These are phyloP conservation scores for Candida adriatica DNA, from an alignment of 805 yeast species.

Conservation along the genomic window DNA sequence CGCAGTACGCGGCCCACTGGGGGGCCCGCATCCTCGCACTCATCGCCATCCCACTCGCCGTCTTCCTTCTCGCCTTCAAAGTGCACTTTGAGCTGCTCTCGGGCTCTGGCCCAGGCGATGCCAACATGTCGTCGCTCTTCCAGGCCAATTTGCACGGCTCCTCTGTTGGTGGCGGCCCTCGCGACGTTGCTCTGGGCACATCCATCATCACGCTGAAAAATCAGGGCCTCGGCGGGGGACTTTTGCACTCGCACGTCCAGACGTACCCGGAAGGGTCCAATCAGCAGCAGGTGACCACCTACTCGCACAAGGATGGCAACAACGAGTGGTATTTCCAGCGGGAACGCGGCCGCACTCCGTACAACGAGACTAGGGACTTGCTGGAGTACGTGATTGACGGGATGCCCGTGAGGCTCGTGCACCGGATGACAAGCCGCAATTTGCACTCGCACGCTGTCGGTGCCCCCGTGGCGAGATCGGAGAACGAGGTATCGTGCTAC, in stretches of 20 bases:
- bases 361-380: constrained; percentile 21
- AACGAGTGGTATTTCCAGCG: constrained; percentile 64
- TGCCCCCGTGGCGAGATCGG: constrained; percentile 56
- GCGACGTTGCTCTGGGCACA: constrained; percentile 57
- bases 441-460: constrained; percentile 64
- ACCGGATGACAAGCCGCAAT: constrained; percentile 55
- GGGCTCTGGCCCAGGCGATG: constrained; percentile 77
- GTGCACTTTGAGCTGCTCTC: constrained; percentile 68
- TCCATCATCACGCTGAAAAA: constrained; percentile 40
- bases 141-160: constrained; percentile 72
- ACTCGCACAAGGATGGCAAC: constrained; percentile 67
- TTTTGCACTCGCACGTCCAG: constrained; percentile 71
- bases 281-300: constrained; percentile 77
- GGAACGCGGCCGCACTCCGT: constrained; percentile 39
- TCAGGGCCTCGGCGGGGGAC: constrained; percentile 69
- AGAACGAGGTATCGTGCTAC: constrained; percentile 79
- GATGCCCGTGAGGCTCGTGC: constrained; percentile 53
- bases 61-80: constrained; percentile 63
- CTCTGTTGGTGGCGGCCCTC: constrained; percentile 55
- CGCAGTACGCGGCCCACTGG: constrained; percentile 56
- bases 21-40: constrained; percentile 55
- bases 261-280: constrained; percentile 68
- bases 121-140: constrained; percentile 71
- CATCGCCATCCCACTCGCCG: constrained; percentile 53
- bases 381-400: constrained; percentile 42